Evolutionary conservation across 192 early-diverging fungal species (phyloP).

Genomic region (Umbelopsis vinacea): DNA sequence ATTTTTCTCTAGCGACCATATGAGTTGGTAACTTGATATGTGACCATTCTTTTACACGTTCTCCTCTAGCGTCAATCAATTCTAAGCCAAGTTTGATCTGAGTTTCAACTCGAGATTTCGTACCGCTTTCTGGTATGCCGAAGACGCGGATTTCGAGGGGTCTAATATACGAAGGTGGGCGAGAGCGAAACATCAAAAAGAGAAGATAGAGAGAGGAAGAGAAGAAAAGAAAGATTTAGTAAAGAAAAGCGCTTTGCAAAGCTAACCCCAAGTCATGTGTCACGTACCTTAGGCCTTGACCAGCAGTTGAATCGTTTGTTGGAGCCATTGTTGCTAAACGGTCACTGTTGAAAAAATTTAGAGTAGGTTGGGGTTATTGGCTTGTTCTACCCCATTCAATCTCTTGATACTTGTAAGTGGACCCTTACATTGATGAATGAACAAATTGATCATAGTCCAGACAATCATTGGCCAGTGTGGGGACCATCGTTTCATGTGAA

Average conservation of each 20-base stretch:
- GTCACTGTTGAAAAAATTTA: neutral
- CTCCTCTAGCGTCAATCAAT: constrained; percentile 60
- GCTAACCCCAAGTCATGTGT: neutral
- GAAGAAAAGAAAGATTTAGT: neutral
- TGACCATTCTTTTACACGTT: constrained; percentile 69
- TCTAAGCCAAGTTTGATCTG: constrained; percentile 83
- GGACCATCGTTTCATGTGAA: constrained; percentile 20
- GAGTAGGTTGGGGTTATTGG: neutral
- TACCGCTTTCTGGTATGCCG: constrained; percentile 43
- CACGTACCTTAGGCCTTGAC: neutral
- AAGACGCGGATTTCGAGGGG: constrained; percentile 39
- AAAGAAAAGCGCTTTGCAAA: neutral
- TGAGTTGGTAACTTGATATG: constrained; percentile 76
- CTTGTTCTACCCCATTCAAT: neutral
- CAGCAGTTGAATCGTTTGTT: neutral
- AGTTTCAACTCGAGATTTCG: constrained; percentile 82
- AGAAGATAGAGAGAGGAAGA: neutral
- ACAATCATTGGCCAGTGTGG: constrained; percentile 21
- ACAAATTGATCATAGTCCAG: constrained; percentile 20
- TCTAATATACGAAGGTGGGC: constrained; percentile 21
- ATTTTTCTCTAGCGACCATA: constrained; percentile 71
- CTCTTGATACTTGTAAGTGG: neutral
- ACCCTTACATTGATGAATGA: constrained; percentile 21
- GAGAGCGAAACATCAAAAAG: constrained; percentile 18
- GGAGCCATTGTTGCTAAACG: neutral